phyloP scores from a whole-genome alignment of 2,329 filamentous ascomycete genomes.

The Colletotrichum sp. region DNA sequence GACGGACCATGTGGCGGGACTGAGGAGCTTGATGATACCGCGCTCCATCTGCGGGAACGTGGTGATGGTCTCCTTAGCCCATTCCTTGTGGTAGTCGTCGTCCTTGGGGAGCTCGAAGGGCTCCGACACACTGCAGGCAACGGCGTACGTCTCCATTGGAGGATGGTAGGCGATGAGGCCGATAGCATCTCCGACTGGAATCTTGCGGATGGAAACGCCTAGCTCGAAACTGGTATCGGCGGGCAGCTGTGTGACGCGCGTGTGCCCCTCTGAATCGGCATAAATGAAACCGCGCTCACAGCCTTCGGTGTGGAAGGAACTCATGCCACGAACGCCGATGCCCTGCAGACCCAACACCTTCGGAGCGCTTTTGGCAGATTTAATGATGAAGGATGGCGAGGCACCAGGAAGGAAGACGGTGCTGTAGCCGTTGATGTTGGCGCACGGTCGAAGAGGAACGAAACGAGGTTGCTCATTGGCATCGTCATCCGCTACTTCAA shows the following conservation, averaged over 20 bases:
- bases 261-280: conserved; percentile 73
- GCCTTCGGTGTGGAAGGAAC: conserved; percentile 75
- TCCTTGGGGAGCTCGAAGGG: conserved; percentile 87
- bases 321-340: conserved; percentile 72
- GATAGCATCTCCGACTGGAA: conserved; percentile 73
- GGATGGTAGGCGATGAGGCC: conserved; percentile 79
- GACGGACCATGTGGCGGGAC: conserved; percentile 76
- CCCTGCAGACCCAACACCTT: conserved; percentile 77
- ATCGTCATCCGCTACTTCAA: conserved; percentile 55
- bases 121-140: conserved; percentile 71
- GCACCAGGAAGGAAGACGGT: conserved; percentile 82
- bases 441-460: conserved; percentile 61
- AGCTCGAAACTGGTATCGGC: conserved; percentile 72
- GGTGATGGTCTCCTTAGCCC: conserved; percentile 71
- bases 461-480: conserved; percentile 49
- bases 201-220: conserved; percentile 76
- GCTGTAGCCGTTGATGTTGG: conserved; percentile 77
- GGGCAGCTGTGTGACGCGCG: conserved; percentile 77
- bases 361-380: conserved; percentile 78
- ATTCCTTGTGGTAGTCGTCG: conserved; percentile 82
- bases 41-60: conserved; percentile 73
- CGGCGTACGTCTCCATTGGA: conserved; percentile 75
- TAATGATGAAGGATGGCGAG: conserved; percentile 83
- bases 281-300: conserved; percentile 87
- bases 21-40: conserved; percentile 79